Percentiles rank a stretch among this genome's conserved stretches.
These are phyloP conservation scores for Ophiorrhiza pumila DNA, from an alignment of 257 asterid genomes.

Conservation along the genomic window DNA sequence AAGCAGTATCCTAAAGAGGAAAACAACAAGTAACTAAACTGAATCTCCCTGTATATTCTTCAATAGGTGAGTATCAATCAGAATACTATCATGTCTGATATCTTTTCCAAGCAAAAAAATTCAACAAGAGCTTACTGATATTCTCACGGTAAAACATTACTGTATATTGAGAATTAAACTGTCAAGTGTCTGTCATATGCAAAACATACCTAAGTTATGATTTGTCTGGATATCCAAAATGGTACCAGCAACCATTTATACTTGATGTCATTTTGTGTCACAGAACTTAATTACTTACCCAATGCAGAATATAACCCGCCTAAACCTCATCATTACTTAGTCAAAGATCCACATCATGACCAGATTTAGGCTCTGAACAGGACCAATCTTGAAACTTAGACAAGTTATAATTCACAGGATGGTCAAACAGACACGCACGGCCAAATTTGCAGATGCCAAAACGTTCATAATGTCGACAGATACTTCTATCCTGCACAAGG, in stretches of 20 bases:
- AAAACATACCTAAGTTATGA: not conserved
- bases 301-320: not conserved
- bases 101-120: not conserved
- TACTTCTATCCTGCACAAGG: conserved; percentile 27
- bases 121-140: not conserved
- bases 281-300: not conserved
- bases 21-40: not conserved
- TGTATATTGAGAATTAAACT: not conserved
- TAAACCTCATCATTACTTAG: not conserved
- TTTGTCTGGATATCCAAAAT: not conserved
- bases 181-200: not conserved
- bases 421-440: conserved; percentile 32
- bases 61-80: not conserved
- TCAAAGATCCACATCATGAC: conserved; percentile 11
- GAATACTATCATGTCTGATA: not conserved
- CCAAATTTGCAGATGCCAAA: conserved; percentile 38
- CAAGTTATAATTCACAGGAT: conserved; percentile 20
- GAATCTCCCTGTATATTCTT: not conserved
- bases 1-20: too few species aligned
- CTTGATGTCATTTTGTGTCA: not conserved
- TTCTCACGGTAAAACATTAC: not conserved
- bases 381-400: conserved; percentile 14
- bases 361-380: not conserved
- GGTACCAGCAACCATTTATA: not conserved
- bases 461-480: conserved; percentile 33